Evolutionary conservation across 352 stramenopile species (phyloP), one percentile per base, ranked within the genome.

Genomic region (Aphanomyces invadans): DNA sequence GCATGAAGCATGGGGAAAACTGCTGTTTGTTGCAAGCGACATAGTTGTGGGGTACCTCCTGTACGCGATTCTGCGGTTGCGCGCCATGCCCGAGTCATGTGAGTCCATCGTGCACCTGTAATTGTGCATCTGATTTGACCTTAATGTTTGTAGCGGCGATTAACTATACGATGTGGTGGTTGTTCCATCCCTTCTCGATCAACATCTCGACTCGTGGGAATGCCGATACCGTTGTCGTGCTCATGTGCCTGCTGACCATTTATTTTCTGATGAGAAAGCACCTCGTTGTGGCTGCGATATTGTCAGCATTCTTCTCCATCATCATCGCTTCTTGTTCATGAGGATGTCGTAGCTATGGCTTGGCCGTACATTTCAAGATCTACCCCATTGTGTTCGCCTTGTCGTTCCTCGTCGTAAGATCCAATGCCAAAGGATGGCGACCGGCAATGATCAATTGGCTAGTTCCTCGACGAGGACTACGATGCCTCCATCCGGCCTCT

Each of bases 121-220:
- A 51, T 10, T 52, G 23, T 17, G 9, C 19, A 33, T 15, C 36
- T 42, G 7, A 42, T 15, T 15, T 29, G 31, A 17, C 25, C 44
- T 61, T 48, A 15, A 15, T n/a, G 26, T 66, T 2, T 17, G 23
- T 39, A 26, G 48, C 32, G 33, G 48, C 70, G 7, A 59, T 70
- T 21, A 70, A 74, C 44, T 36, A 62, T 46, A 72, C 65, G 19
- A 39, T 44, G 60, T 71, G 98, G 25, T 99, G 96, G 96, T 74
- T 99, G 19, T 99, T 98, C 65, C 98, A 99, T 71, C 97, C 97
- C 19, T 90, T 99, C 60, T 95, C 95, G 19, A 94, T 99, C 54
- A 99, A 99, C 65, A 99, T 99, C 72, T 99, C 95, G 62, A 99
- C 97, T n/a, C 83, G 97, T 38, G 97, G 97, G 48, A 98, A 97